Conservation (phyloP, 2,329 filamentous ascomycete genomes). For the Aspergillus hortae region DNA sequence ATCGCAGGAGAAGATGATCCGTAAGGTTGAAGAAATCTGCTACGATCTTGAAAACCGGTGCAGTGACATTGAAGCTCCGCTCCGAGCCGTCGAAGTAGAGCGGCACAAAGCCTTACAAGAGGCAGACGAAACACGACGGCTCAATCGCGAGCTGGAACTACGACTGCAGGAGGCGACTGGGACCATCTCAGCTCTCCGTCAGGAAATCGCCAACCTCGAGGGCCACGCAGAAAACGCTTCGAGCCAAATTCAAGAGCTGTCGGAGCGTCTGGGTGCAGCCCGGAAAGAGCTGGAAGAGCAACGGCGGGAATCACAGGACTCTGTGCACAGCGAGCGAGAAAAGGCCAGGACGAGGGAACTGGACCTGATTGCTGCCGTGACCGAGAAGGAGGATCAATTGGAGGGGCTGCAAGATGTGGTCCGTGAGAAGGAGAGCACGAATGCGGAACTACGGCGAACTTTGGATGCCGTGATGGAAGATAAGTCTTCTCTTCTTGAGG, state of each 20-base stretch:
- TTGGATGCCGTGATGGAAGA: conserved; percentile 22
- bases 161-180: conserved; percentile 34
- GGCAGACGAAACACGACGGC: conserved; percentile 30
- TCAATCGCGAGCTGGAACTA: conserved; percentile 36
- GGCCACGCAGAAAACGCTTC: conserved; percentile 37
- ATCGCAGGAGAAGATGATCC: conserved; percentile 47
- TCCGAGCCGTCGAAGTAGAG: conserved; percentile 40
- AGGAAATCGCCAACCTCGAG: conserved; percentile 37
- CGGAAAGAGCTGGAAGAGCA: conserved; percentile 38
- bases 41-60: conserved; percentile 56
- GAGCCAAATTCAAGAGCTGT: conserved; percentile 35
- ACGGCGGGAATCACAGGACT: conserved; percentile 29
- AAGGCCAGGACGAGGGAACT: conserved; percentile 38
- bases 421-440: conserved; percentile 18
- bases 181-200: conserved; percentile 36
- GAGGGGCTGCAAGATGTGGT: conserved; percentile 41
- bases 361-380: conserved; percentile 39
- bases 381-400: conserved; percentile 44
- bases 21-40: conserved; percentile 52
- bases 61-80: conserved; percentile 52
- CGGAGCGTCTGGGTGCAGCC: conserved; percentile 27
- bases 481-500: conserved; percentile 20
- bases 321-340: conserved; percentile 23
- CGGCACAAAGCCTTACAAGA: conserved; percentile 32
- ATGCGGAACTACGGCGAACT: conserved; percentile 16